Conservation (phyloP, 2,329 filamentous ascomycete species). For the Aureobasidium sp. region DNA sequence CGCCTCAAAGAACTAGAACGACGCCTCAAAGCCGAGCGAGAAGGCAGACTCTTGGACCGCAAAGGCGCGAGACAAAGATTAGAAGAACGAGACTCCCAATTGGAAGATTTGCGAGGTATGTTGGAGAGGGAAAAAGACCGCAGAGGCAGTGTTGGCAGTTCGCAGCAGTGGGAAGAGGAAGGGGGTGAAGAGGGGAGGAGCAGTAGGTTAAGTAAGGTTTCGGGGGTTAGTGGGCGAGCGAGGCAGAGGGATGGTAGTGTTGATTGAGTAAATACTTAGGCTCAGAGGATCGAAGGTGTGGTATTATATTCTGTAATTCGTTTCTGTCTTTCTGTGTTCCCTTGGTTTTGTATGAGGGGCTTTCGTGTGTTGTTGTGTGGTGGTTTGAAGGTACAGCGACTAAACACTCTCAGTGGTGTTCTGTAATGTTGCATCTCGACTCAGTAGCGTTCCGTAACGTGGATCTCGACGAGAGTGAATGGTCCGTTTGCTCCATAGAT, state of each 20-base stretch:
- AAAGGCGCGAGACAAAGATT: constrained; percentile 74
- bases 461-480: too few relatives aligned
- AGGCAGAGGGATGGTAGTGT: constrained; percentile 4
- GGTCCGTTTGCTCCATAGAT: too few relatives aligned
- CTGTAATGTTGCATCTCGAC: too few relatives aligned
- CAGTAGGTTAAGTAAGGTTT: neutral
- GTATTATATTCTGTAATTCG: neutral
- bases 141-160: constrained; percentile 21
- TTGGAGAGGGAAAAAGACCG: constrained; percentile 51
- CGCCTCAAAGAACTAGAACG: constrained; percentile 80
- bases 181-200: neutral
- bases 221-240: neutral
- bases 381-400: too few relatives aligned
- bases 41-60: constrained; percentile 77
- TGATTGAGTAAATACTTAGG: neutral
- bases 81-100: constrained; percentile 67
- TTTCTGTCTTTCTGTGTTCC: neutral
- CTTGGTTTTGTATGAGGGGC: too few relatives aligned
- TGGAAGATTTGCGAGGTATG: constrained; percentile 60
- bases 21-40: constrained; percentile 81
- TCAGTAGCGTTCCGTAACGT: too few relatives aligned
- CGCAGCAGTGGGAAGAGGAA: neutral
- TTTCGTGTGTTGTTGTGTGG: too few relatives aligned
- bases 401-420: too few relatives aligned
- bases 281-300: neutral